Evolutionary conservation across 2,329 filamentous ascomycete species (phyloP).

Genomic region (Thelonectria olida): DNA sequence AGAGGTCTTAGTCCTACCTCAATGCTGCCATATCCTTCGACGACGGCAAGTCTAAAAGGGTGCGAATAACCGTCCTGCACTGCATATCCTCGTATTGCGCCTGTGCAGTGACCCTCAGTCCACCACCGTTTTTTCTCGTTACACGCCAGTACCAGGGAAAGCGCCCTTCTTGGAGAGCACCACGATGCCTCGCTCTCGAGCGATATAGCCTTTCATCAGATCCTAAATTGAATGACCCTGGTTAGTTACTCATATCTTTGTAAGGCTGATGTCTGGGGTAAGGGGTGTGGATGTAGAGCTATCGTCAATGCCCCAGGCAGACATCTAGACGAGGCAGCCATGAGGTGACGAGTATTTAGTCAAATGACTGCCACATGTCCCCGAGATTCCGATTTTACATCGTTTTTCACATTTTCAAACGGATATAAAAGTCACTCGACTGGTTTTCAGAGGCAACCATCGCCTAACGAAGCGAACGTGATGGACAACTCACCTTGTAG

Average conservation of each 20-base stretch:
- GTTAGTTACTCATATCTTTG: slow-evolving; percentile 47
- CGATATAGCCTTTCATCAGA: slow-evolving; percentile 98
- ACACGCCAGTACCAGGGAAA: slow-evolving; percentile 88
- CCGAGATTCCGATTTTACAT: slow-evolving; percentile 13
- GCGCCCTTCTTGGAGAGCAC: slow-evolving; percentile 93
- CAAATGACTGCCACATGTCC: slow-evolving; percentile 32
- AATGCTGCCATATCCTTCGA: slow-evolving; percentile 20
- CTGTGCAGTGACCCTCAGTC: slow-evolving; percentile 8
- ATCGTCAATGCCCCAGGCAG: slow-evolving; percentile 35
- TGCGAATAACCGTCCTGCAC: slow-evolving; percentile 22
- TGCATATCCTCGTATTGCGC: slow-evolving; percentile 15
- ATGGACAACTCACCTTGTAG: slow-evolving; percentile 78
- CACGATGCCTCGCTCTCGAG: slow-evolving; percentile 87
- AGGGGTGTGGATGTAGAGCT: slow-evolving; percentile 29
- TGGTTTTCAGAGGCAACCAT: slow-evolving; percentile 15
- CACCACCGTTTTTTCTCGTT: slow-evolving; percentile 22
- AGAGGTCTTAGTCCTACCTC: slow-evolving; percentile 12
- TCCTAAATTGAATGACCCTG: slow-evolving; percentile 63
- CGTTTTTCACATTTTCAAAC: background rate
- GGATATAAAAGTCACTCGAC: background rate
- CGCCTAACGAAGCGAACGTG: slow-evolving; percentile 11
- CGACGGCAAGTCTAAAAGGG: slow-evolving; percentile 16
- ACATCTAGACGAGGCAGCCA: slow-evolving; percentile 32
- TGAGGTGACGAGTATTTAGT: slow-evolving; percentile 39
- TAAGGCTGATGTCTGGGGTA: slow-evolving; percentile 29